Conservation (phyloP, 768 basidiomycete genomes). For the Boletales sp. region DNA sequence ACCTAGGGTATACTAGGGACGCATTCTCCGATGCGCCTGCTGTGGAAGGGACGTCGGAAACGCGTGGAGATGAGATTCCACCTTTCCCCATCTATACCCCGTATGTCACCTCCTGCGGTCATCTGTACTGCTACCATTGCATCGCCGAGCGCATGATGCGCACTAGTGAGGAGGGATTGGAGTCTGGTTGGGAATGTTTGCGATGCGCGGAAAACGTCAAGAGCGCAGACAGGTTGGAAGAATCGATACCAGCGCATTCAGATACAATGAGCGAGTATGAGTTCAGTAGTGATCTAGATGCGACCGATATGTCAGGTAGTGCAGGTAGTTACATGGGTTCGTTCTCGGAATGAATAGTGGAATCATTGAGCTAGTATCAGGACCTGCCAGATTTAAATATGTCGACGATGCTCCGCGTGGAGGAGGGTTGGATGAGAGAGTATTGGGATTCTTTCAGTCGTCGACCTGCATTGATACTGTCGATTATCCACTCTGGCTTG, state of each 20-base stretch:
- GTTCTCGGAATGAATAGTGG: slow-evolving; percentile 24
- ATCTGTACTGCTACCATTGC: slow-evolving; percentile 93
- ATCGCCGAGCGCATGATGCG: slow-evolving; percentile 79
- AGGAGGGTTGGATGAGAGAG: slow-evolving; percentile 40
- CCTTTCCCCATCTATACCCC: slow-evolving; percentile 75
- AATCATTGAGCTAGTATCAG: slow-evolving; percentile 2
- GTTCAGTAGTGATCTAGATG: slow-evolving; percentile 46
- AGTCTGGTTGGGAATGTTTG: slow-evolving; percentile 75
- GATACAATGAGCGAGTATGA: slow-evolving; percentile 52
- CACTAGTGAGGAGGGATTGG: slow-evolving; percentile 57
- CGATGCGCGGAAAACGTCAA: slow-evolving; percentile 68
- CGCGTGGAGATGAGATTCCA: slow-evolving; percentile 34
- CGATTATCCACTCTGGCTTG: slow-evolving; percentile 70
- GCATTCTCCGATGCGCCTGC: slow-evolving; percentile 36
- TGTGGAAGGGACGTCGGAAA: slow-evolving; percentile 7
- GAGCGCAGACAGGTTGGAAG: slow-evolving; percentile 53
- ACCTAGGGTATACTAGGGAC: slow-evolving; percentile 50
- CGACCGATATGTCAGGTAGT: slow-evolving; percentile 55
- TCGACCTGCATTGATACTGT: slow-evolving; percentile 61
- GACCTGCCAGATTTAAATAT: slow-evolving; percentile 32
- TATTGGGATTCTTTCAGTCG: slow-evolving; percentile 61
- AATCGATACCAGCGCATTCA: slow-evolving; percentile 17
- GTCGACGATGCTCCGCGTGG: slow-evolving; percentile 35
- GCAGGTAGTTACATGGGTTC: slow-evolving; percentile 36
- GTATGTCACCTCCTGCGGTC: slow-evolving; percentile 80